Conservation (phyloP, 805 yeast genomes). For the Kuraishia piskuri region DNA sequence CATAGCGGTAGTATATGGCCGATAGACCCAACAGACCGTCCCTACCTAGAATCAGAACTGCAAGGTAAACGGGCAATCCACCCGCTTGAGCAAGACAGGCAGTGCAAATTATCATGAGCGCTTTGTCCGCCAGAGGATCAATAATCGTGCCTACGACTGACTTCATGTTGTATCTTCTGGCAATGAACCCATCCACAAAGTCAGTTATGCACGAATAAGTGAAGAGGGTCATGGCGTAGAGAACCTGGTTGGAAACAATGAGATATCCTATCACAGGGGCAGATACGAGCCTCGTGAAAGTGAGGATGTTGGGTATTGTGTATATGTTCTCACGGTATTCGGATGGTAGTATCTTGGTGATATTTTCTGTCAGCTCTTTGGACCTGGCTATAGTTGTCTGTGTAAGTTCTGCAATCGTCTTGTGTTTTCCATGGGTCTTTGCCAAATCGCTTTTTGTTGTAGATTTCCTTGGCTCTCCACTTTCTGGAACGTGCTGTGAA, state of each 20-base stretch:
- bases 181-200: slow-evolving; percentile 85
- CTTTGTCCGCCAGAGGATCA: slow-evolving; percentile 94
- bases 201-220: slow-evolving; percentile 86
- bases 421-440: not conserved
- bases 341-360: slow-evolving; percentile 21
- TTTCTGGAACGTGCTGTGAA: not conserved
- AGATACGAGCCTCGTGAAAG: slow-evolving; percentile 68
- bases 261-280: slow-evolving; percentile 84
- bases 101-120: slow-evolving; percentile 81
- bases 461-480: not conserved
- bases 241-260: slow-evolving; percentile 54
- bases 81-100: slow-evolving; percentile 61
- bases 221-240: slow-evolving; percentile 64
- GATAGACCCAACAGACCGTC: slow-evolving; percentile 67
- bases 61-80: slow-evolving; percentile 63
- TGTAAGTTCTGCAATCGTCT: not conserved
- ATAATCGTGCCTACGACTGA: slow-evolving; percentile 83
- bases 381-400: slow-evolving; percentile 13
- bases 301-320: slow-evolving; percentile 81
- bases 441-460: not conserved
- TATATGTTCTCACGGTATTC: slow-evolving; percentile 50
- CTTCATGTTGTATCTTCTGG: slow-evolving; percentile 67
- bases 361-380: slow-evolving; percentile 16
- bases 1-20: slow-evolving; percentile 65
- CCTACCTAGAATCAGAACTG: slow-evolving; percentile 70